These are phyloP conservation scores for Neonectria hederae DNA, from an alignment of 2,329 filamentous ascomycete species.

Conservation along the genomic window DNA sequence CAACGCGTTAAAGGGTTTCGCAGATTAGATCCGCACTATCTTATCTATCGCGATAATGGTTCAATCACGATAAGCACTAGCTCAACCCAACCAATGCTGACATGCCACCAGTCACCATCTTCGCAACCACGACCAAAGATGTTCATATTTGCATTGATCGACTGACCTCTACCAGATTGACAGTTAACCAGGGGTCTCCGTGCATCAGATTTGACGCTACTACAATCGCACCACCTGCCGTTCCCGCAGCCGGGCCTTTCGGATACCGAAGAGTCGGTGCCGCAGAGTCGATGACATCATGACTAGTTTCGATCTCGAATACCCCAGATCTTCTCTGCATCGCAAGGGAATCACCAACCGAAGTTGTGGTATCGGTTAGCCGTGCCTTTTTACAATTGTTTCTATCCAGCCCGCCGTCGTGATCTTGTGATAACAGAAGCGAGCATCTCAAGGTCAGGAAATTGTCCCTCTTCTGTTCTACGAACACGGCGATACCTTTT, in stretches of 20 bases:
- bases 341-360: neutral
- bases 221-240: neutral
- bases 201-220: neutral
- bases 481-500: neutral
- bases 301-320: constrained; percentile 21
- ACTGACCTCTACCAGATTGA: neutral
- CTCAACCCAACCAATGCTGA: neutral
- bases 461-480: neutral
- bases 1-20: constrained; percentile 33
- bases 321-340: constrained; percentile 9
- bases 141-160: neutral
- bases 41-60: constrained; percentile 7
- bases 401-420: neutral
- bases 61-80: neutral
- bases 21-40: constrained; percentile 9
- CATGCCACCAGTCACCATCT: neutral
- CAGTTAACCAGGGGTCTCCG: neutral
- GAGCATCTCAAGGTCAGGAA: neutral
- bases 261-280: constrained; percentile 22
- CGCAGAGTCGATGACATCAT: constrained; percentile 33
- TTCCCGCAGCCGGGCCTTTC: neutral
- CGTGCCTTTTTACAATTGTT: neutral
- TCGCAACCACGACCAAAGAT: neutral
- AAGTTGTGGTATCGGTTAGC: neutral
- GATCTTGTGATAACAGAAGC: neutral